Percentiles rank a stretch among this genome's conserved stretches.
These are phyloP conservation scores for Picocystis sp. DNA, from an alignment of 163 green algal species.

Conservation along the genomic window DNA sequence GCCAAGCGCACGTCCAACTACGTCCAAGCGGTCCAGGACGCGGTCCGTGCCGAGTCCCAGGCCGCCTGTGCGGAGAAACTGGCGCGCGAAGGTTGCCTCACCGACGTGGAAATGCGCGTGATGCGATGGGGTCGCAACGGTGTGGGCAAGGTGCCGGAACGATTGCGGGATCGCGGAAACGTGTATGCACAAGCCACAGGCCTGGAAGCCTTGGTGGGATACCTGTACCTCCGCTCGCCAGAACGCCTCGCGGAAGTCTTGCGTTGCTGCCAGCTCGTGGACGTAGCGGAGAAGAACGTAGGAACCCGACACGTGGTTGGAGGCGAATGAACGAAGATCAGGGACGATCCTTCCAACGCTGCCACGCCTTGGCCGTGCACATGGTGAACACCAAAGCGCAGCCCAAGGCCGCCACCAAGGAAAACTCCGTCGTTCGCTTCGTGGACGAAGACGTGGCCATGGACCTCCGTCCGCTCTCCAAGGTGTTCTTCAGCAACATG, in stretches of 20 bases:
- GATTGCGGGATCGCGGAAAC: background rate
- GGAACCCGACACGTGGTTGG: background rate
- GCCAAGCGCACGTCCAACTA: slow-evolving; percentile 4
- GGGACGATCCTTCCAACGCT: no score
- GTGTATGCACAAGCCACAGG: slow-evolving; percentile 7
- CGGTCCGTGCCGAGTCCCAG: slow-evolving; percentile 11
- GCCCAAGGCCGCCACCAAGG: no score
- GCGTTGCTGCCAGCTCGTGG: background rate
- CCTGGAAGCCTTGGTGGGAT: slow-evolving; percentile 1
- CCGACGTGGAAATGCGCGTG: background rate
- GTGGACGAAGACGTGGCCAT: no score
- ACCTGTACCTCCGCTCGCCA: slow-evolving; percentile 2
- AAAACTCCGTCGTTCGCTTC: no score
- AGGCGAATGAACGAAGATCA: no score
- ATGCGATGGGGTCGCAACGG: slow-evolving; percentile 4
- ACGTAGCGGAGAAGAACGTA: background rate
- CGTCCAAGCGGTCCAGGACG: slow-evolving; percentile 2
- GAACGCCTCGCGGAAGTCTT: slow-evolving; percentile 4
- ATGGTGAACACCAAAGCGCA: no score
- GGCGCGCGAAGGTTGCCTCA: slow-evolving; percentile 2
- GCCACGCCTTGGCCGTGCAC: no score
- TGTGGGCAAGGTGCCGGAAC: background rate
- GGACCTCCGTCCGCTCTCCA: background rate
- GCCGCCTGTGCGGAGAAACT: slow-evolving; percentile 7
- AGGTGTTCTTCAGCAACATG: slow-evolving; percentile 8